Percentiles rank a stretch among this genome's conserved stretches.
These are phyloP conservation scores for Phlebiopsis gigantea DNA, from an alignment of 768 basidiomycete genomes.

Conservation along the genomic window DNA sequence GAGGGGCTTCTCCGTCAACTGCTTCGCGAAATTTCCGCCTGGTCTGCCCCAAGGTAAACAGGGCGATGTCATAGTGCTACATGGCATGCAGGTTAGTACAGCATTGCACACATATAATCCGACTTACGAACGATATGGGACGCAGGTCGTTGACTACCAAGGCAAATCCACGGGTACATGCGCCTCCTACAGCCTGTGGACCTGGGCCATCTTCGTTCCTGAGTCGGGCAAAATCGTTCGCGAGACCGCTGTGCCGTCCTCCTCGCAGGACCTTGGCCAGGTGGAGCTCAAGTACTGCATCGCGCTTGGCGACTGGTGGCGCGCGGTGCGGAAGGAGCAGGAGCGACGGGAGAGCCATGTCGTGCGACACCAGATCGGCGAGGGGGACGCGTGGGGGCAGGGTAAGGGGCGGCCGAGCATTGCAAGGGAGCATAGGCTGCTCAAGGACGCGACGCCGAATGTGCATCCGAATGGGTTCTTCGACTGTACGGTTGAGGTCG, in stretches of 20 bases:
- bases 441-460: conserved; percentile 18
- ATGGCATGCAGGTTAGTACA: conserved; percentile 13
- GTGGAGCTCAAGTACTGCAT: conserved; percentile 20
- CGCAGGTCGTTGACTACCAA: conserved; percentile 15
- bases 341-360: not conserved
- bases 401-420: not conserved
- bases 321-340: conserved; percentile 9
- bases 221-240: conserved; percentile 31
- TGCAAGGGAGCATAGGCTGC: conserved; percentile 16
- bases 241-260: conserved; percentile 26
- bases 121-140: not conserved
- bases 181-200: conserved; percentile 39
- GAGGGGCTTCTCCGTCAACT: conserved; percentile 30
- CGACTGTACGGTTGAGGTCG: conserved; percentile 41
- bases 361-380: conserved; percentile 9
- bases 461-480: conserved; percentile 19
- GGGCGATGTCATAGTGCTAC: conserved; percentile 38
- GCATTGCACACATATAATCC: not conserved
- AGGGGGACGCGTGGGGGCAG: not conserved
- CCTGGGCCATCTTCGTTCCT: conserved; percentile 53
- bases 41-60: conserved; percentile 34
- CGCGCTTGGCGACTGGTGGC: conserved; percentile 26
- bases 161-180: conserved; percentile 33
- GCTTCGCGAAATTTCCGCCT: conserved; percentile 39
- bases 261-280: conserved; percentile 25